Base-by-base conservation (phyloP, 225 moss, liverwort and hornwort genomes). In the Ulota crispa region DNA sequence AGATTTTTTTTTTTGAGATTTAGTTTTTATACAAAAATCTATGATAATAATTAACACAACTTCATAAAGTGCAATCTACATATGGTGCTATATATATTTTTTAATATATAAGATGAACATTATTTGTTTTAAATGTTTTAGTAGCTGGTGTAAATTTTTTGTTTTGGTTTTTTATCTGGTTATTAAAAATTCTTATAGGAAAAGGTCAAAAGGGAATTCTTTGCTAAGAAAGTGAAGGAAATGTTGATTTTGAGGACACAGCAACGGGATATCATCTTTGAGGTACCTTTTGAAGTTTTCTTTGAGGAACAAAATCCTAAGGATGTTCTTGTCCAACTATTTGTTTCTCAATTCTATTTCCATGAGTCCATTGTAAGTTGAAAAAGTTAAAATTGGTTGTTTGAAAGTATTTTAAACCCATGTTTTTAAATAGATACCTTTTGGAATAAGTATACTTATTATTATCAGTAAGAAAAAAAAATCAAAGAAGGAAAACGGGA, bases 181-280 rank as follows among this genome's bases (percentile, higher is more conserved):
- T 18, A 1, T 50, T 50, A 1, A 9, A 6, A 0, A 57, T 6
- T 39, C 41, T 28, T 73, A n/a, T 31, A 91, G 91, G 87, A 87
- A 31, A 85, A 83, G 0, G 53, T 75, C 4, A 78, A 85, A 16
- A 77, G 27, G 9, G 85, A 91, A 0, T 85, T 87, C 64, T 83
- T 83, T 73, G 88, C 87, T 6, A 85, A 7, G 10, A 89, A 87
- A 74, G 3, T 89, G 4, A 67, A 91, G 77, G 87, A 89, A 73
- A 7, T 89, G 24, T n/a, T 85, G 7, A 47, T 83, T 42, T 64
- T 87, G 31, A 82, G 77, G 73, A 76, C 59, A 7, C 91, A 87
- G 28, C 83, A 82, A 63, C 76, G 31, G 14, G 50, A 85, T 27
- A 69, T 87, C 5, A 77, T 89, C 11, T 87, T 81, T 43, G 82